phyloP scores from a whole-genome alignment of 208 protist genomes.

The Naegleria gruberi region DNA sequence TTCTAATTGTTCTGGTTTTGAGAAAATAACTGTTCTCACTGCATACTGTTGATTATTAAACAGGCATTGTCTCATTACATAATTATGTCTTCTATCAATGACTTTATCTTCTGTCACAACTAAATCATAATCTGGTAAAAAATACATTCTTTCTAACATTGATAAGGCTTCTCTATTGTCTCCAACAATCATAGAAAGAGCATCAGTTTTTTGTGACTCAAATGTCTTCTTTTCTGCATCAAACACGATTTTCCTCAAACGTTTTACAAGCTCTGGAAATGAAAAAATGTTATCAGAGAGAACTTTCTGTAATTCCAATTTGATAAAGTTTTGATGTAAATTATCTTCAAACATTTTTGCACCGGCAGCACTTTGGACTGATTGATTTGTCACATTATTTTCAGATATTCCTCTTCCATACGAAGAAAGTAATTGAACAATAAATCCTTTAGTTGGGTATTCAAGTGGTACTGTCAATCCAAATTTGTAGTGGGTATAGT shows the following conservation, averaged over 20 bases:
- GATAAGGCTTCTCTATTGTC: neutral
- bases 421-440: neutral
- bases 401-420: neutral
- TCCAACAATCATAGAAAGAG: neutral
- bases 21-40: neutral
- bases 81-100: conserved; percentile 2
- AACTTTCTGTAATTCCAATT: neutral
- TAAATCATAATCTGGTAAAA: neutral
- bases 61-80: neutral
- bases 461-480: neutral
- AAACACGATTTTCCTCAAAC: neutral
- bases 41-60: neutral
- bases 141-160: neutral
- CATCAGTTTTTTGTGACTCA: neutral
- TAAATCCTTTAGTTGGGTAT: neutral
- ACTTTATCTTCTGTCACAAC: neutral
- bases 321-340: no score
- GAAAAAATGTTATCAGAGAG: neutral
- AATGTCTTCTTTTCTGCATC: neutral
- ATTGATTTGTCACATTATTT: neutral
- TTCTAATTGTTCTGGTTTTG: conserved; percentile 1
- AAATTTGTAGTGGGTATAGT: neutral
- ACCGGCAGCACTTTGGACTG: neutral
- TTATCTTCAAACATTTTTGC: neutral
- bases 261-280: neutral